phyloP scores from a whole-genome alignment of 331 rosid genomes.

The Acacia concinna region DNA sequence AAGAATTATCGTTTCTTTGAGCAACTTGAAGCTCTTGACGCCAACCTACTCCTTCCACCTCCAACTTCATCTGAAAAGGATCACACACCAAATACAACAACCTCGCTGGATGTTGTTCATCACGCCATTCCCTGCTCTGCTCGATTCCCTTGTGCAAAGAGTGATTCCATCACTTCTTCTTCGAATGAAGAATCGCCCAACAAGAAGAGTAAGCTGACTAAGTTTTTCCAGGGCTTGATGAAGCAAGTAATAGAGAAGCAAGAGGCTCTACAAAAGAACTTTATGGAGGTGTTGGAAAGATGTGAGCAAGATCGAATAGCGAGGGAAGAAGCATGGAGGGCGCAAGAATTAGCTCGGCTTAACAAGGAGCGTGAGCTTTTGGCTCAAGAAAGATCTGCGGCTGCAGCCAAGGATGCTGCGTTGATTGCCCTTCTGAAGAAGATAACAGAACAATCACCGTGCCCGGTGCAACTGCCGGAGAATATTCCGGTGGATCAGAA shows the following conservation, averaged over 20 bases:
- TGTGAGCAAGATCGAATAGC: constrained; percentile 64
- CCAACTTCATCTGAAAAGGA: constrained; percentile 5
- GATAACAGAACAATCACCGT: constrained; percentile 44
- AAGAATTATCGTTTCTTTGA: constrained; percentile 70
- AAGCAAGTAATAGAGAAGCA: constrained; percentile 69
- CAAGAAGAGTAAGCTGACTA: constrained; percentile 49
- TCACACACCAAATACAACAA: constrained; percentile 10
- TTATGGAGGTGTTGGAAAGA: constrained; percentile 64
- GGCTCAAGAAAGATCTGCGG: constrained; percentile 71
- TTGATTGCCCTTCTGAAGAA: constrained; percentile 61
- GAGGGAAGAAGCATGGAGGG: constrained; percentile 77
- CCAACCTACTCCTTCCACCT: constrained; percentile 19
- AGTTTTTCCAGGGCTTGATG: constrained; percentile 62
- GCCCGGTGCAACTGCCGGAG: constrained; percentile 41
- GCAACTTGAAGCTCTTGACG: constrained; percentile 63
- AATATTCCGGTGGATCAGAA: background rate
- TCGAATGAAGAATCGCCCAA: constrained; percentile 41
- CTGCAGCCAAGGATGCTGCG: constrained; percentile 77
- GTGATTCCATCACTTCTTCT: constrained; percentile 42
- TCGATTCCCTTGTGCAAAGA: constrained; percentile 38
- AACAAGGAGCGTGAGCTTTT: constrained; percentile 58
- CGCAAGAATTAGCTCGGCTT: constrained; percentile 60
- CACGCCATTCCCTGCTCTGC: constrained; percentile 60
- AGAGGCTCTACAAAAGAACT: constrained; percentile 61
- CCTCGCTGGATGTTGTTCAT: constrained; percentile 33